A percentile compares a stretch with the other conserved stretches of the same genome.
phyloP scores from a whole-genome alignment of 495 filamentous ascomycete species.

The Baudoinia panamericana region DNA sequence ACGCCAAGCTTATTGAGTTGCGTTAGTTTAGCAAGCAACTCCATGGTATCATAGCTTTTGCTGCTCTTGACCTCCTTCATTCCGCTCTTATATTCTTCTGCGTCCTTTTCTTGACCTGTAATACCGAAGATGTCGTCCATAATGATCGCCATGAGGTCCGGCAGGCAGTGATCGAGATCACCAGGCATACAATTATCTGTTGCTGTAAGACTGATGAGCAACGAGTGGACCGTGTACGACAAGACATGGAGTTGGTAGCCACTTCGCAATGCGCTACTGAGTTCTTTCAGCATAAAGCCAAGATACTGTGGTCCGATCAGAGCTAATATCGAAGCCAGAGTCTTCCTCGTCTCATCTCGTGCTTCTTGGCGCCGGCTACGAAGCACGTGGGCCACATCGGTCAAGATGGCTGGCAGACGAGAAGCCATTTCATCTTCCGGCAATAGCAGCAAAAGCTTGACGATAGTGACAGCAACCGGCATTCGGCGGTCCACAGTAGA shows the following conservation, averaged over 20 bases:
- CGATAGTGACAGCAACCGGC: conserved; percentile 70
- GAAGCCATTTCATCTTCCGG: conserved; percentile 55
- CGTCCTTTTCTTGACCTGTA: conserved; percentile 95
- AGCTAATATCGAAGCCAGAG: conserved; percentile 65
- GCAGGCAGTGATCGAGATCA: conserved; percentile 77
- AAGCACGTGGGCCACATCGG: conserved; percentile 84
- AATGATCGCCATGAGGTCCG: conserved; percentile 62
- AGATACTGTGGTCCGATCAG: conserved; percentile 72
- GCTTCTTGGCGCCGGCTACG: conserved; percentile 79
- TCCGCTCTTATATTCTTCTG: conserved; percentile 83
- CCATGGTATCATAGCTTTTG: conserved; percentile 96
- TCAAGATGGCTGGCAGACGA: conserved; percentile 66
- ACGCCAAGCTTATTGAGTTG: conserved; percentile 60
- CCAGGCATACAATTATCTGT: conserved; percentile 65
- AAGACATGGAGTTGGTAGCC: conserved; percentile 93
- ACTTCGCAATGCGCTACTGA: conserved; percentile 62
- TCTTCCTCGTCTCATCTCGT: conserved; percentile 78
- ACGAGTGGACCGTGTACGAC: conserved; percentile 87
- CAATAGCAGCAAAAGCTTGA: conserved; percentile 73
- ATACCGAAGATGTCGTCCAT: conserved; percentile 97
- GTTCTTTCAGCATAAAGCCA: conserved; percentile 83
- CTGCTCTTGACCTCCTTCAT: conserved; percentile 97
- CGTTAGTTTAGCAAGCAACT: conserved; percentile 68
- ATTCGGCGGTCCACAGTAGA: conserved; percentile 80
- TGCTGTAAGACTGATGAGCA: conserved; percentile 64